Evolutionary conservation across 2,329 filamentous ascomycete species (phyloP), one percentile per base, ranked within the genome.

Genomic region (Cladosporium austrohemisphaericum): DNA sequence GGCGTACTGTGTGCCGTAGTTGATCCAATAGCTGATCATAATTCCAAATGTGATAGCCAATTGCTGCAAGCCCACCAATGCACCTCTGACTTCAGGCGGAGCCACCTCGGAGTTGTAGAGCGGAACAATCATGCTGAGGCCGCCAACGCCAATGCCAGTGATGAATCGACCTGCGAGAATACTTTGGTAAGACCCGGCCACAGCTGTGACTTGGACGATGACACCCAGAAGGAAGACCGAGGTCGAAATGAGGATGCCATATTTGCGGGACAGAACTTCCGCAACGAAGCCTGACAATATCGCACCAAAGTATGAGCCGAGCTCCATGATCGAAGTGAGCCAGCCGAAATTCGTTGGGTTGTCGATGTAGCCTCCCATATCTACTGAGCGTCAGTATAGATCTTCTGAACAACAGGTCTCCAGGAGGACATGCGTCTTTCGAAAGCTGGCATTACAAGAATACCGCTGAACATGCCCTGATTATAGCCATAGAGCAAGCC

Each of bases 401-500:
- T n/a, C n/a, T n/a, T n/a, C n/a, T n/a, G n/a, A n/a, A n/a, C n/a
- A n/a, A n/a, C n/a, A n/a, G n/a, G n/a, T n/a, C n/a, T n/a, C n/a
- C n/a, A n/a, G n/a, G n/a, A n/a, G n/a, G n/a, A n/a, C n/a, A n/a
- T n/a, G 33, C 75, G 68, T 70, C 32, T 31, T 6, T 35, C 18
- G 54, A 76, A 77, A 1, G 70, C 68, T 3, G 62, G 59, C 74
- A 77, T 76, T 20, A 70, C 73, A 48, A 80, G 58, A 18, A 90
- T 79, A 20, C 85, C 85, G 14, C 80, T 80, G 68, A 88, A 87
- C 68, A 88, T 84, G 57, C 85, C 86, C 64, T 86, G 83, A 62
- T 87, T 86, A 69, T 87, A 87, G 10, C 83, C 80, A 61, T 88
- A 43, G 40, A 43, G 22, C 13, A 81, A 19, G 78, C 68, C 76